These are phyloP conservation scores for Amyloporia xantha DNA, from an alignment of 768 basidiomycete species.

Conservation along the genomic window DNA sequence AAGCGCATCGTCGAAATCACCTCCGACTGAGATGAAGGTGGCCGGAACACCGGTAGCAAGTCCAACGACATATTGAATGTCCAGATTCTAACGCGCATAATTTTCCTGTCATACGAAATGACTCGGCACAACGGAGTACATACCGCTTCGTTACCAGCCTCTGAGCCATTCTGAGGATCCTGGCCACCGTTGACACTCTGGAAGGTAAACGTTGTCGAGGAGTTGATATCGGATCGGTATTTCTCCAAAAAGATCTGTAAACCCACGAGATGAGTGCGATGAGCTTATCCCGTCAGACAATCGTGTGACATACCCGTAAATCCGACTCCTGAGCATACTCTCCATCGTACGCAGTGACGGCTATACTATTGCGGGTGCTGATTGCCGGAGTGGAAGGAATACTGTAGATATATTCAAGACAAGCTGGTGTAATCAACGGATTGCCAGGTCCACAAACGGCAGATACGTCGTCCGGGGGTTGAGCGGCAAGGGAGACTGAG, in stretches of 20 bases:
- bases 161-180: constrained; percentile 39
- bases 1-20: constrained; percentile 16
- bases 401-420: constrained; percentile 18
- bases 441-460: neutral
- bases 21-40: constrained; percentile 28
- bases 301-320: constrained; percentile 14
- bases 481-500: neutral
- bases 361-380: constrained; percentile 12
- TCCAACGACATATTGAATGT: constrained; percentile 29
- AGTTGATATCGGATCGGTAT: constrained; percentile 40
- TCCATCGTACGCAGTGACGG: constrained; percentile 15
- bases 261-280: constrained; percentile 15
- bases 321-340: constrained; percentile 18
- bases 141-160: constrained; percentile 57
- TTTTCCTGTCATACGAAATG: neutral
- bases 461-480: neutral
- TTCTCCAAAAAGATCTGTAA: constrained; percentile 41
- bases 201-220: constrained; percentile 17
- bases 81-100: constrained; percentile 13
- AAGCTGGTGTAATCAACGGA: constrained; percentile 16
- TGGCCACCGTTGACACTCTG: constrained; percentile 23
- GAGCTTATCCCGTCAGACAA: constrained; percentile 30
- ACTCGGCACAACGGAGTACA: constrained; percentile 15
- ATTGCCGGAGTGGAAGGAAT: constrained; percentile 16
- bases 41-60: constrained; percentile 25